phyloP scores from a whole-genome alignment of 140 eudicot species.

The Bidens hawaiensis region DNA sequence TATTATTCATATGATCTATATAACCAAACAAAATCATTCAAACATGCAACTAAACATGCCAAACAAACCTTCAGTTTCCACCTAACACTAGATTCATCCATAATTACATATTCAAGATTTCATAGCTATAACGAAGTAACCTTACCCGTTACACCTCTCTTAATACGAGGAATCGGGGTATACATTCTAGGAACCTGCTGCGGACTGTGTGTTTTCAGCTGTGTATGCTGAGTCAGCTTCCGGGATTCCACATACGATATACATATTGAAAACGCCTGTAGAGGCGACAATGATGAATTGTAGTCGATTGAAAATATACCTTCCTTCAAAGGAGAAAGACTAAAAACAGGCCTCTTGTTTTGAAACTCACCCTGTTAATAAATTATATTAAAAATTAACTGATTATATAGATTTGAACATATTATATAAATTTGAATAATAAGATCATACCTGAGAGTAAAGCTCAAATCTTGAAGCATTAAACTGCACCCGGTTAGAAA shows the following conservation, averaged over 20 bases:
- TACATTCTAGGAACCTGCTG: conserved; percentile 32
- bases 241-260: conserved; percentile 39
- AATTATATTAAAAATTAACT: not conserved
- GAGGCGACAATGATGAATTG: conserved; percentile 40
- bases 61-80: conserved; percentile 15
- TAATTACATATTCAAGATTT: conserved; percentile 14
- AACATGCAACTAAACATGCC: conserved; percentile 4
- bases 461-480: conserved; percentile 41
- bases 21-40: conserved; percentile 8
- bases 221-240: conserved; percentile 26
- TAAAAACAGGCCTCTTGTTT: conserved; percentile 29
- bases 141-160: conserved; percentile 18
- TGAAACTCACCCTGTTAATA: conserved; percentile 30
- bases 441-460: conserved; percentile 53
- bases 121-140: not conserved
- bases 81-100: conserved; percentile 9
- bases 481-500: conserved; percentile 22
- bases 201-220: conserved; percentile 12
- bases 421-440: not conserved
- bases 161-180: conserved; percentile 35
- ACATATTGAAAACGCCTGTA: conserved; percentile 52
- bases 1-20: conserved; percentile 13
- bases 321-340: conserved; percentile 37
- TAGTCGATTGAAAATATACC: conserved; percentile 49
- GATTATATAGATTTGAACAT: not conserved